Evolutionary conservation across 352 stramenopile genomes (phyloP), one percentile per base, ranked within the genome.

Genomic region (Phytophthora niederhauseri): DNA sequence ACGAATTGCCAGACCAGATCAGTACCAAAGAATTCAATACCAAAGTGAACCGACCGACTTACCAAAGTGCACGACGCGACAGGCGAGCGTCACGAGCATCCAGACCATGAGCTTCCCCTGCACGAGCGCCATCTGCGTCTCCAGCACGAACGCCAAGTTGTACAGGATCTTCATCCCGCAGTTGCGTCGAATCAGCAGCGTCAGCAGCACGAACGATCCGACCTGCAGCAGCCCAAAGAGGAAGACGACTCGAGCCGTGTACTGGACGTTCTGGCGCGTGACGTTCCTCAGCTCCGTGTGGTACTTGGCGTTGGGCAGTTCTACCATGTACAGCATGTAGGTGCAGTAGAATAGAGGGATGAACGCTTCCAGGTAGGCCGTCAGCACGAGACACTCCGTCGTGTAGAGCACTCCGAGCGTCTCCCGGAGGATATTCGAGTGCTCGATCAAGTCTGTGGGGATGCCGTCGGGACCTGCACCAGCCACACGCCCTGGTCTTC

Each of bases 341-440:
- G 34, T 61, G 6, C 48, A 57, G 57, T 82, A 85, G 24, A 82
- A 74, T 0, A 82, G 9, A 0, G 75, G 74, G 30, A 85, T 76
- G 19, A 81, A 58, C 5, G 68, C 61, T 30, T 85, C 77, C 17
- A 75, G 34, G 50, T 85, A 85, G 20, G 79, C 74, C 8, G 76
- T 62, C 0, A 82, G 59, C 9, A 69, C 61, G 7, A 78, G 55
- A 38, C 75, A 85, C 43, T 85, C 77, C 22, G 58, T 70, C 0
- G 74, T 73, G 48, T 75, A 82, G 1, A 79, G 49, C 1, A 71
- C 36, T 9, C 19, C 52, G 0, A 78, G 59, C 6, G 72, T 48
- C 19, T 75, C 67, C 4, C 24, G 22, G 2, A 75, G 50, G 7
- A 71, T 52, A 15, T 58, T 58, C 0, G 22, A 34, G 20, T 60